A percentile compares a stretch with the other conserved stretches of the same genome.
Evolutionary conservation across 1,139 yeast species (phyloP).

Genomic region (Pichia cactophila): DNA sequence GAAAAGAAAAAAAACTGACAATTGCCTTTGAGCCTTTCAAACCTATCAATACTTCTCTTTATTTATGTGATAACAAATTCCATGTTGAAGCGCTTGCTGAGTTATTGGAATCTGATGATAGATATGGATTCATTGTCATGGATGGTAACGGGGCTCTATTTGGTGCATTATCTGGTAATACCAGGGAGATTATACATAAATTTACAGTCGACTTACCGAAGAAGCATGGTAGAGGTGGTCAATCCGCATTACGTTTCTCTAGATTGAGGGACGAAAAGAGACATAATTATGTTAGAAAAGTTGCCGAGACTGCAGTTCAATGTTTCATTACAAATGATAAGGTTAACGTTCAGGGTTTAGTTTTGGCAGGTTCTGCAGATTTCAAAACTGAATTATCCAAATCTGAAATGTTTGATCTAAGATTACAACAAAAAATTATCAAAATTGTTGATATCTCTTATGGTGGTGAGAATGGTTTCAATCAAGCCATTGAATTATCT

Average conservation of each 20-base stretch:
- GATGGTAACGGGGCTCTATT: slow-evolving; percentile 98
- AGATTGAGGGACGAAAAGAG: slow-evolving; percentile 98
- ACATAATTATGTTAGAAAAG: slow-evolving; percentile 96
- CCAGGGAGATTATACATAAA: slow-evolving; percentile 91
- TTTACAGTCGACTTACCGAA: slow-evolving; percentile 96
- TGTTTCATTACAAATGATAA: slow-evolving; percentile 89
- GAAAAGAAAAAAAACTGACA: slow-evolving; percentile 91
- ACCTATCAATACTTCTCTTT: slow-evolving; percentile 93
- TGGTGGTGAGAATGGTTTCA: slow-evolving; percentile 98
- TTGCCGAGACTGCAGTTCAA: slow-evolving; percentile 97
- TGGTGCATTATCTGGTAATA: slow-evolving; percentile 95
- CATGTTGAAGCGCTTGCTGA: slow-evolving; percentile 96
- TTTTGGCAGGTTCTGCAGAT: slow-evolving; percentile 97
- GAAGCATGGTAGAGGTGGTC: slow-evolving; percentile 99
- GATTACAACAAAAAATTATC: slow-evolving; percentile 80
- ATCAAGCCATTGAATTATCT: slow-evolving; percentile 95
- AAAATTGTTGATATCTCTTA: slow-evolving; percentile 94
- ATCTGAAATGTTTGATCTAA: slow-evolving; percentile 86
- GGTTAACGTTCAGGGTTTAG: slow-evolving; percentile 87
- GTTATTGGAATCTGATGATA: slow-evolving; percentile 87
- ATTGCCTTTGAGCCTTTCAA: slow-evolving; percentile 96
- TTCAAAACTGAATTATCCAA: slow-evolving; percentile 89
- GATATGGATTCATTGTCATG: slow-evolving; percentile 96
- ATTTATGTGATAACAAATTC: slow-evolving; percentile 94
- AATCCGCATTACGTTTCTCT: slow-evolving; percentile 97